These are phyloP conservation scores for Geotrichum candidum DNA, from an alignment of 1,139 yeast species.

Conservation along the genomic window DNA sequence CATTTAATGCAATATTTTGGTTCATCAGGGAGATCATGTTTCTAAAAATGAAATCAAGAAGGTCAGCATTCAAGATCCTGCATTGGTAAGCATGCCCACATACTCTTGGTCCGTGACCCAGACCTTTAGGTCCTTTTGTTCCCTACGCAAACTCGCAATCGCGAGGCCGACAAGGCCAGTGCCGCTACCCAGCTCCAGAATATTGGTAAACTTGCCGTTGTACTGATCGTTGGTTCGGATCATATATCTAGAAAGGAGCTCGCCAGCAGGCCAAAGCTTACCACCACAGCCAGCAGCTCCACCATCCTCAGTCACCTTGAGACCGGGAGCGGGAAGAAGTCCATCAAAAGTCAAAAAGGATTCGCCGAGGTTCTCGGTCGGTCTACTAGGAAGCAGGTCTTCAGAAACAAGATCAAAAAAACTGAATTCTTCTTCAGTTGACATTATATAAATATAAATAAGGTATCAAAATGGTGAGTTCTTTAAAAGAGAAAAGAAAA, in stretches of 20 bases:
- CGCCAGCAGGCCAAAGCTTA: slow-evolving; percentile 55
- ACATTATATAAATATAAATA: background rate
- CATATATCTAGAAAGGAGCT: slow-evolving; percentile 44
- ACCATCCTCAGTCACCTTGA: slow-evolving; percentile 48
- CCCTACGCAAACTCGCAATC: slow-evolving; percentile 30
- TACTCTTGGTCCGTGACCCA: slow-evolving; percentile 41
- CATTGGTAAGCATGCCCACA: slow-evolving; percentile 10
- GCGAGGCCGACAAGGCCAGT: slow-evolving; percentile 50
- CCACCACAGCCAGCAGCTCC: slow-evolving; percentile 59
- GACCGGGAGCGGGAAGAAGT: slow-evolving; percentile 35
- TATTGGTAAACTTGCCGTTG: slow-evolving; percentile 28
- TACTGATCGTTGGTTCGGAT: slow-evolving; percentile 28
- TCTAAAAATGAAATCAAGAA: slow-evolving; percentile 18
- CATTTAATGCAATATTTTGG: slow-evolving; percentile 41
- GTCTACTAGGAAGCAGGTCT: slow-evolving; percentile 35
- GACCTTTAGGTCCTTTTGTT: slow-evolving; percentile 34
- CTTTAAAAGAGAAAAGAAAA: background rate
- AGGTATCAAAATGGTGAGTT: background rate
- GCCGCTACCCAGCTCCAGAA: slow-evolving; percentile 51
- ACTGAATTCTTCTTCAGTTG: slow-evolving; percentile 2
- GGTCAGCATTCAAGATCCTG: slow-evolving; percentile 4
- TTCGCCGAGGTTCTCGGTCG: slow-evolving; percentile 38
- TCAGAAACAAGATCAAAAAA: slow-evolving; percentile 11
- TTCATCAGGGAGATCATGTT: slow-evolving; percentile 44
- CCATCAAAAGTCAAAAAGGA: slow-evolving; percentile 42